Evolutionary conservation across 495 filamentous ascomycete species (phyloP), one percentile per base, ranked within the genome.

Genomic region (Xylaria curta): DNA sequence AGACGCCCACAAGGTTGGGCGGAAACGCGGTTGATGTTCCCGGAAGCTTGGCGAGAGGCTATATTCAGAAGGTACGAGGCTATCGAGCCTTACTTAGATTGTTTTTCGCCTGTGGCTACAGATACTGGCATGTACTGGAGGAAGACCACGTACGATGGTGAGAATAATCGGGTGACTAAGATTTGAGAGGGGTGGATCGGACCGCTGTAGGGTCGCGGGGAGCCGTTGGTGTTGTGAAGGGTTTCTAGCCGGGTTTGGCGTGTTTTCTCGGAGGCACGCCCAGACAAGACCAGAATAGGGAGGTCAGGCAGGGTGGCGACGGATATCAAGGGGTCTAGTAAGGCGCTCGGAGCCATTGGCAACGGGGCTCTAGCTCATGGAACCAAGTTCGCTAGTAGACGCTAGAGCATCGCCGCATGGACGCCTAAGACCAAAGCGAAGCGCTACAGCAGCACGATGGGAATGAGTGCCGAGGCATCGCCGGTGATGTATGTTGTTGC

Each of bases 211-310:
- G 65, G 65, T 69, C 64, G 70, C 65, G 73, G 69, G 44, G 10
- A 42, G 64, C 24, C 66, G 31, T 66, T 28, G 70, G 66, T 28
- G 71, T 61, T 72, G 69, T 31, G 69, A 65, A 68, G 64, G 62
- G 56, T 44, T 24, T 38, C 76, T 76, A 75, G 59, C 74, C 72
- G 40, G 38, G 56, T 78, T 76, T 62, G 72, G 74, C 4, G 67
- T 51, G 69, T 44, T 74, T 71, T 71, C 68, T 74, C 76, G 76
- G 76, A 78, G 68, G 61, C 26, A 68, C 40, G 60, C 21, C 53
- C 51, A 67, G 70, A 62, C 69, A 33, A 72, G n/a, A 46, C 76
- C 74, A 65, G 61, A 78, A 73, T 75, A 78, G 76, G 76, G 63
- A 78, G 63, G 73, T 73, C 72, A 68, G 70, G 72, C 71, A 47